These are phyloP conservation scores for Candida sithepensis DNA, from an alignment of 805 yeast species.

Conservation along the genomic window DNA sequence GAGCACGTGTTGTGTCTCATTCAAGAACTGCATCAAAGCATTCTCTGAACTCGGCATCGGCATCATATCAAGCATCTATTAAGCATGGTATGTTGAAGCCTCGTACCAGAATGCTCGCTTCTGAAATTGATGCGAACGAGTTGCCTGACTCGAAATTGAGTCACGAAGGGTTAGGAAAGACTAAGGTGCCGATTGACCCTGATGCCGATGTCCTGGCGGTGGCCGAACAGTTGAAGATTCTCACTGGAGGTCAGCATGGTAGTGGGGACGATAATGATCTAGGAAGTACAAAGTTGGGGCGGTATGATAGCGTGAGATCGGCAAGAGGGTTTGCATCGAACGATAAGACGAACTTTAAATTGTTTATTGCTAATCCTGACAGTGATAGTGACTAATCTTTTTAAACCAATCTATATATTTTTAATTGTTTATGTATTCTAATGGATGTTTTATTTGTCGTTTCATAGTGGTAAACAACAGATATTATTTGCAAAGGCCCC, in stretches of 20 bases:
- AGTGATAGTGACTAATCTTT: slow-evolving; percentile 33
- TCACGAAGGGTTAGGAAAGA: slow-evolving; percentile 23
- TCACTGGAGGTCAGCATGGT: slow-evolving; percentile 13
- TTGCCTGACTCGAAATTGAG: slow-evolving; percentile 32
- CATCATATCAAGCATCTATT: slow-evolving; percentile 38
- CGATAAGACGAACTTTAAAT: slow-evolving; percentile 36
- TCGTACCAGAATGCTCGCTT: slow-evolving; percentile 65
- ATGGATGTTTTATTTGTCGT: too few species aligned
- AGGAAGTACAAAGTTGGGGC: slow-evolving; percentile 19
- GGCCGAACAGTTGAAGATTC: slow-evolving; percentile 27
- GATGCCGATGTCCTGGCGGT: slow-evolving; percentile 32
- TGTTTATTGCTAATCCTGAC: slow-evolving; percentile 60
- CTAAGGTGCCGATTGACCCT: slow-evolving; percentile 29
- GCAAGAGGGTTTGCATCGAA: slow-evolving; percentile 27
- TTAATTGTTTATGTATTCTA: too few species aligned
- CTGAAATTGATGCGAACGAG: slow-evolving; percentile 70
- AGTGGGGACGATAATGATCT: slow-evolving; percentile 1
- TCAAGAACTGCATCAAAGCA: slow-evolving; percentile 27
- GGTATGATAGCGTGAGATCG: slow-evolving; percentile 34
- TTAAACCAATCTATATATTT: not conserved
- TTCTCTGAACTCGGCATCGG: slow-evolving; percentile 9
- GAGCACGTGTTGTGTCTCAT: slow-evolving; percentile 27
- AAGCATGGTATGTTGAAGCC: slow-evolving; percentile 64
- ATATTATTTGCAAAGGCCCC: too few species aligned
- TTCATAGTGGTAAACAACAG: too few species aligned